Conservation (phyloP, 2,329 filamentous ascomycete species). For the Neopestalotiopsis sp. region DNA sequence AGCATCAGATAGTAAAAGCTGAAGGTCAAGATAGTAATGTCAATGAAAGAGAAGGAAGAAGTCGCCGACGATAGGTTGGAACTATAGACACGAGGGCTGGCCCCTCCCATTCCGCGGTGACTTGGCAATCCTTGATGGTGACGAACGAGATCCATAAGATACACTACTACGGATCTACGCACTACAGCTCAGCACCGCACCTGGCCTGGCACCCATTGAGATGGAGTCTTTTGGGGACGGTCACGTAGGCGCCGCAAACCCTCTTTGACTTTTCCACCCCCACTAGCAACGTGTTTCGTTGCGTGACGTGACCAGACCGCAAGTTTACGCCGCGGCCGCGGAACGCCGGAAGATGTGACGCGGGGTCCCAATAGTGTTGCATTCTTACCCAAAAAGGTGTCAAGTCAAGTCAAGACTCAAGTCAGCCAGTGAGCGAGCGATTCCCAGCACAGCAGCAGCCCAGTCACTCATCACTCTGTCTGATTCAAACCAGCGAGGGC, state of each 20-base stretch:
- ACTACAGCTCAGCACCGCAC: not conserved
- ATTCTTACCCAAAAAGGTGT: not conserved
- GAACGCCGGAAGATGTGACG: not conserved
- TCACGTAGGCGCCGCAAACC: not conserved
- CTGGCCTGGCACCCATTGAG: not conserved
- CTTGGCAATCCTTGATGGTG: not conserved
- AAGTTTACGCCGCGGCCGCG: conserved; percentile 1
- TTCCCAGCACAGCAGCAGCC: not conserved
- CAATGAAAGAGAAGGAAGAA: too few relatives aligned
- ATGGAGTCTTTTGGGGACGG: not conserved
- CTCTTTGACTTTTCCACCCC: not conserved
- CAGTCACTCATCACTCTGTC: not conserved
- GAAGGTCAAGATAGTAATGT: too few relatives aligned
- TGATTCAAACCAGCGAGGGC: not conserved
- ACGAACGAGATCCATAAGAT: not conserved
- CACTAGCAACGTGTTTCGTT: not conserved
- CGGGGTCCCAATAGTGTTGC: conserved; percentile 11
- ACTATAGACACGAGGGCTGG: not conserved
- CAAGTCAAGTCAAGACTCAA: too few relatives aligned
- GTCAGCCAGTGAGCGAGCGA: not conserved
- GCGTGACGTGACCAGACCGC: conserved; percentile 16
- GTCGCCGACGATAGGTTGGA: not conserved
- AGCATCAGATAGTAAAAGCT: too few relatives aligned
- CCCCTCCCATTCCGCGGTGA: not conserved
- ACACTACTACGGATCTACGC: not conserved